Evolutionary conservation across 2,329 filamentous ascomycete genomes (phyloP).

Genomic region (Penicillium glabrum): DNA sequence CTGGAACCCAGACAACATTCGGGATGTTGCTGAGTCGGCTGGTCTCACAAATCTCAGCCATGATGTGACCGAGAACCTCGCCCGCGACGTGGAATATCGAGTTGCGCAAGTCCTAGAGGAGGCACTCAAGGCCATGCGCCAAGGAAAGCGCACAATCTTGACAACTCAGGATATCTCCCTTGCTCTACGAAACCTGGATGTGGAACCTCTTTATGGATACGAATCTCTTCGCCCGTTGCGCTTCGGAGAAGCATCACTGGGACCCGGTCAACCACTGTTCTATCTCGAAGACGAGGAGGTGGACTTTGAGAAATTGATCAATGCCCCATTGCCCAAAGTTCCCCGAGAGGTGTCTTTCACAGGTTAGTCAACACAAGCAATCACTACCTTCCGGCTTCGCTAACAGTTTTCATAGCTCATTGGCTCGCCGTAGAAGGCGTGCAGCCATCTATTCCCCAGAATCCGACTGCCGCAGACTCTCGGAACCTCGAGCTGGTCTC

Average conservation of each 20-base stretch:
- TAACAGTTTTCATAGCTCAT: conserved; percentile 61
- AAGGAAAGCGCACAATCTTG: conserved; percentile 79
- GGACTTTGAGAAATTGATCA: conserved; percentile 98
- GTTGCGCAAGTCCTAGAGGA: conserved; percentile 92
- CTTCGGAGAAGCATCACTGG: conserved; percentile 91
- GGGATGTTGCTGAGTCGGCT: conserved; percentile 93
- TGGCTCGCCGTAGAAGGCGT: conserved; percentile 98
- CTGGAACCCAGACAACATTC: conserved; percentile 96
- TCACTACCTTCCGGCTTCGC: neutral
- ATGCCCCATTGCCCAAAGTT: conserved; percentile 90
- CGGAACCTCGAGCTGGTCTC: conserved; percentile 81
- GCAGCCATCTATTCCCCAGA: conserved; percentile 93
- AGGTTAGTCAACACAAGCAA: conserved; percentile 52
- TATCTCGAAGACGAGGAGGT: conserved; percentile 99
- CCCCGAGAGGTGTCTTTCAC: conserved; percentile 91
- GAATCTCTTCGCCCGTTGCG: conserved; percentile 84
- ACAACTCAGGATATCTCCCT: conserved; percentile 87
- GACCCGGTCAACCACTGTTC: conserved; percentile 89
- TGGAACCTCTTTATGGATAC: conserved; percentile 95
- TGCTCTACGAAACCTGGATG: conserved; percentile 80
- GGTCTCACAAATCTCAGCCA: conserved; percentile 79
- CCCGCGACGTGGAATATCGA: conserved; percentile 93
- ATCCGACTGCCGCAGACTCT: conserved; percentile 83
- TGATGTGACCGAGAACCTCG: conserved; percentile 81
- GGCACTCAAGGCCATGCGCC: conserved; percentile 93